These are phyloP conservation scores for Pezicula rhizophila DNA, from an alignment of 2,329 filamentous ascomycete species.

Conservation along the genomic window DNA sequence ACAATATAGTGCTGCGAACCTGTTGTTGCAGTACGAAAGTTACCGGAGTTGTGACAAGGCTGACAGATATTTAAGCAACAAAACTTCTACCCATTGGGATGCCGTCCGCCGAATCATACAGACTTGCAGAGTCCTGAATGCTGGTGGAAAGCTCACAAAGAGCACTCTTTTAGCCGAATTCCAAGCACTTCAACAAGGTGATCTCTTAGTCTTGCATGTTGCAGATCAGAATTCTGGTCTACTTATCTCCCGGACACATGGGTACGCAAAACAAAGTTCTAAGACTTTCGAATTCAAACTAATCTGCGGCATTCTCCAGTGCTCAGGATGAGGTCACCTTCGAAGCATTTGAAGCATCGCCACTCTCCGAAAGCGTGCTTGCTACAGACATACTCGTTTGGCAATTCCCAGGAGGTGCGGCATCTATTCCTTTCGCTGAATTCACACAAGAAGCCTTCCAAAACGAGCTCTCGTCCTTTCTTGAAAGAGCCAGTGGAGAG, in stretches of 20 bases:
- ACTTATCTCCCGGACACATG: slow-evolving; percentile 29
- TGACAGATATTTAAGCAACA: no score
- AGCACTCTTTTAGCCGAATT: slow-evolving; percentile 24
- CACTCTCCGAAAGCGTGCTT: slow-evolving; percentile 45
- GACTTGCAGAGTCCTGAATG: slow-evolving; percentile 7
- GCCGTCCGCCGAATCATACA: slow-evolving; percentile 9
- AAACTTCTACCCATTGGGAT: no score
- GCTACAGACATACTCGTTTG: slow-evolving; percentile 46
- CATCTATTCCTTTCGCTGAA: slow-evolving; percentile 35
- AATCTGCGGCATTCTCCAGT: slow-evolving; percentile 24
- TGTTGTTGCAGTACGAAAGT: no score
- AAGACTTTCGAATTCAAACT: slow-evolving; percentile 9
- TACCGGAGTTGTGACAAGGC: no score
- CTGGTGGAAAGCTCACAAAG: slow-evolving; percentile 12
- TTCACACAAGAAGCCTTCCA: slow-evolving; percentile 40
- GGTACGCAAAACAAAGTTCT: slow-evolving; percentile 21
- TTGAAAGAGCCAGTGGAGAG: slow-evolving; percentile 51
- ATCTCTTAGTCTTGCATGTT: slow-evolving; percentile 38
- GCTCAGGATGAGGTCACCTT: slow-evolving; percentile 26
- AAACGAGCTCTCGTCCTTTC: slow-evolving; percentile 40
- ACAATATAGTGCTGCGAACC: no score
- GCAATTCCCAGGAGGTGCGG: slow-evolving; percentile 52
- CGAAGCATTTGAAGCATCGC: slow-evolving; percentile 56
- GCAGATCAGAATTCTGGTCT: slow-evolving; percentile 43
- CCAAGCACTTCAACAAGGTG: slow-evolving; percentile 18